phyloP scores from a whole-genome alignment of 768 basidiomycete genomes.

The Tricholoma matsutake region DNA sequence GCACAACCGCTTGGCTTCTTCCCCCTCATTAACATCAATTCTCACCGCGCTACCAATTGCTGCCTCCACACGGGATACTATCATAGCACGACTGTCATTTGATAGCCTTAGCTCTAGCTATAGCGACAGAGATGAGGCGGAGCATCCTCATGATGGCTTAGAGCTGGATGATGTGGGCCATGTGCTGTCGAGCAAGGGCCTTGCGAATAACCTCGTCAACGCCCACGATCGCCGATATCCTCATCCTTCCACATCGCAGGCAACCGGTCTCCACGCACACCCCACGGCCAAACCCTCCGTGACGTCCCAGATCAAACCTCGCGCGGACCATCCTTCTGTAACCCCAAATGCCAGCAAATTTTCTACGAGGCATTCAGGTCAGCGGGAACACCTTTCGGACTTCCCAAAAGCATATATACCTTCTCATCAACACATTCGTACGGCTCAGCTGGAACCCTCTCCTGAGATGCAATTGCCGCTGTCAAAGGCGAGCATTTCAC shows the following conservation, averaged over 20 bases:
- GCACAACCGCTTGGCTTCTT: constrained; percentile 26
- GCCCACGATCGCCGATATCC: background rate
- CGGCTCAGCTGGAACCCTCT: constrained; percentile 52
- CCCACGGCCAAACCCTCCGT: background rate
- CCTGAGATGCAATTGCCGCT: constrained; percentile 49
- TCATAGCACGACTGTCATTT: constrained; percentile 52
- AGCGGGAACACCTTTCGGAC: constrained; percentile 32
- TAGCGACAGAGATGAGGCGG: constrained; percentile 35
- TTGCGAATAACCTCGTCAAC: background rate
- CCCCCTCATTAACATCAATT: constrained; percentile 40
- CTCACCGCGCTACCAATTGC: constrained; percentile 47
- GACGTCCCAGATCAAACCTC: background rate
- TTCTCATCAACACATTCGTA: constrained; percentile 38
- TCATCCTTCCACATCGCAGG: background rate
- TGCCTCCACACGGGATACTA: constrained; percentile 52
- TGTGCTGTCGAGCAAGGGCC: constrained; percentile 5
- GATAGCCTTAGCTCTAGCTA: constrained; percentile 47
- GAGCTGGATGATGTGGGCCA: constrained; percentile 42
- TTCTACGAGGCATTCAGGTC: constrained; percentile 6
- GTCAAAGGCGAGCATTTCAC: background rate
- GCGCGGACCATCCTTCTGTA: background rate
- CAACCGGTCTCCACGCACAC: background rate
- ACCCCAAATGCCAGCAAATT: constrained; percentile 14
- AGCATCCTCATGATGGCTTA: constrained; percentile 33
- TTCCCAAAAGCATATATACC: constrained; percentile 30